Percentiles rank a stretch among this genome's conserved stretches.
These are phyloP conservation scores for Phytophthora citrophthora DNA, from an alignment of 352 stramenopile species.

Conservation along the genomic window DNA sequence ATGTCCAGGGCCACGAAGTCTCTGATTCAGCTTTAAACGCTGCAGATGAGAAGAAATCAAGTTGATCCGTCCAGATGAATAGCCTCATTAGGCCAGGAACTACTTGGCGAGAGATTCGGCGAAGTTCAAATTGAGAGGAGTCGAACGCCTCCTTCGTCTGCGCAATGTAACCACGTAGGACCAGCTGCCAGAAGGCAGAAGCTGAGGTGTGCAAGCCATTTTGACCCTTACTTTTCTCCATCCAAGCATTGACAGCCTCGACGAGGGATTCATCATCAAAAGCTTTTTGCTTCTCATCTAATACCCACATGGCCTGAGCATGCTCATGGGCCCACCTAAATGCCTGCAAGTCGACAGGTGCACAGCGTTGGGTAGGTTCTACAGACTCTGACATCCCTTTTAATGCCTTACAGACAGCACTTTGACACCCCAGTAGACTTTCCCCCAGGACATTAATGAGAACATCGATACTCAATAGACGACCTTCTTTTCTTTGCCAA, in stretches of 20 bases:
- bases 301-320: constrained; percentile 46
- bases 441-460: constrained; percentile 54
- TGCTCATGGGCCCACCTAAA: constrained; percentile 30
- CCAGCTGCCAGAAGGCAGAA: constrained; percentile 37
- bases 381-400: constrained; percentile 5
- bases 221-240: constrained; percentile 21
- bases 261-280: constrained; percentile 11
- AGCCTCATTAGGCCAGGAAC: constrained; percentile 62
- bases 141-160: constrained; percentile 52
- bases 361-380: background rate
- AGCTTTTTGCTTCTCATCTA: constrained; percentile 8
- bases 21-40: constrained; percentile 4
- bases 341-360: constrained; percentile 4
- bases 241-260: constrained; percentile 20
- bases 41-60: constrained; percentile 24
- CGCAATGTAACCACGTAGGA: constrained; percentile 46
- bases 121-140: constrained; percentile 73
- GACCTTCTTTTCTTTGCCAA: constrained; percentile 76
- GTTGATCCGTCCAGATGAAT: constrained; percentile 53
- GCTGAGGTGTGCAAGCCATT: background rate
- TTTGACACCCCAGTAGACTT: constrained; percentile 16
- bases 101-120: constrained; percentile 64
- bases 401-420: constrained; percentile 5
- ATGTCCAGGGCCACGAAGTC: constrained; percentile 38
- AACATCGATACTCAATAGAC: constrained; percentile 71